These are phyloP conservation scores for Artemisia annua DNA, from an alignment of 129 eudicot genomes.

Conservation along the genomic window DNA sequence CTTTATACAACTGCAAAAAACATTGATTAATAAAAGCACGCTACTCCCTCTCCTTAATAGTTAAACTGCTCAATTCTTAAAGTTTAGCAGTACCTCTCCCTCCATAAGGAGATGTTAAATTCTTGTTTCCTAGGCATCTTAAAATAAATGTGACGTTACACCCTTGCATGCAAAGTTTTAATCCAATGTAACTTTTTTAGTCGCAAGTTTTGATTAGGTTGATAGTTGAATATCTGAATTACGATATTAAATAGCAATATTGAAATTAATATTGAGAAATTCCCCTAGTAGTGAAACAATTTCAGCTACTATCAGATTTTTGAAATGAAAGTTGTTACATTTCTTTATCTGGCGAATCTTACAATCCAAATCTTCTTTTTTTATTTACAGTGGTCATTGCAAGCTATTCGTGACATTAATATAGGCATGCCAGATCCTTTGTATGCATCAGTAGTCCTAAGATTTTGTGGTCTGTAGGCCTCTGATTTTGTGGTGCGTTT, in stretches of 20 bases:
- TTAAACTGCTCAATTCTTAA: too few relatives aligned
- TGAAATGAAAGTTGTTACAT: not conserved
- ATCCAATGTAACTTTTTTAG: too few relatives aligned
- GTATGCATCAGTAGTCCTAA: too few relatives aligned
- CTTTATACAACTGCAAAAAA: not conserved
- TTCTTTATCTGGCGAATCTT: not conserved
- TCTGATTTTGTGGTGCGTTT: too few relatives aligned
- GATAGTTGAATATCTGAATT: not conserved
- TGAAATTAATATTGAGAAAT: not conserved
- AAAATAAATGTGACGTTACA: not conserved
- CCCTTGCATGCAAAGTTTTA: not conserved
- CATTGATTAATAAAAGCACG: slow-evolving; percentile 4
- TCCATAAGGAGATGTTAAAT: not conserved
- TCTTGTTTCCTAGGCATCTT: not conserved
- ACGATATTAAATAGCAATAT: not conserved
- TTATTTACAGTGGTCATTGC: not conserved
- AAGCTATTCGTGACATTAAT: not conserved
- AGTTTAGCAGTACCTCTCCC: not conserved
- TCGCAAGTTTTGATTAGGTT: too few relatives aligned
- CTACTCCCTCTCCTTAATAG: not conserved
- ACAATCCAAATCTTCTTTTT: not conserved
- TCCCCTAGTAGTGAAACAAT: not conserved
- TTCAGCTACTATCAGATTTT: not conserved
- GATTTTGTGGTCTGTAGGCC: too few relatives aligned
- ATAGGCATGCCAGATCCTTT: not conserved